These are phyloP conservation scores for Codiaeum variegatum DNA, from an alignment of 441 rosid species.

Conservation along the genomic window DNA sequence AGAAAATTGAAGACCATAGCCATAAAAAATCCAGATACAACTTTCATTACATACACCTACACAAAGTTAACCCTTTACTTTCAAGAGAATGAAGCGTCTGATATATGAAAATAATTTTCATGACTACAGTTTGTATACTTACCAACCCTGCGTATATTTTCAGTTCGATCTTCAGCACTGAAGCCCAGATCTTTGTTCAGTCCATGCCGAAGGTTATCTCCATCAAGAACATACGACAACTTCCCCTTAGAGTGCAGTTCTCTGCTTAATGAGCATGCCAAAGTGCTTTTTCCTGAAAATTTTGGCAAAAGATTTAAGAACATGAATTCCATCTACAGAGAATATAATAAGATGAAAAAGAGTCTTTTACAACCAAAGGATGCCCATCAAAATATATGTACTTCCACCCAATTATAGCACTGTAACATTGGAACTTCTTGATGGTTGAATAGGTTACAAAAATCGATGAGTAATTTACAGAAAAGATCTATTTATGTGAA, in stretches of 20 bases:
- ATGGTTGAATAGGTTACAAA: background rate
- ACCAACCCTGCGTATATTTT: constrained; percentile 90
- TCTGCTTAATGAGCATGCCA: constrained; percentile 73
- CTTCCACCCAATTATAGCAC: background rate
- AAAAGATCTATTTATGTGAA: background rate
- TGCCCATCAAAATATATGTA: background rate
- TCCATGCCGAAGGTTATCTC: constrained; percentile 87
- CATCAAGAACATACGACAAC: constrained; percentile 75
- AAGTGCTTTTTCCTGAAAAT: constrained; percentile 74
- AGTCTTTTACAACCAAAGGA: background rate
- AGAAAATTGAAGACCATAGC: background rate
- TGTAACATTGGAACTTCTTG: background rate
- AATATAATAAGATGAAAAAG: background rate
- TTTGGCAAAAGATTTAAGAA: background rate
- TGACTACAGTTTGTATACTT: constrained; percentile 35
- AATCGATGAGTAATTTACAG: background rate
- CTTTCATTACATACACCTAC: background rate
- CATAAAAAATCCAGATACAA: constrained; percentile 7
- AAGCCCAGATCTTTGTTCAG: constrained; percentile 79
- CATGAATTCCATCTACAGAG: background rate
- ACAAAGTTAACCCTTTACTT: background rate
- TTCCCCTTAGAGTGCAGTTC: constrained; percentile 64
- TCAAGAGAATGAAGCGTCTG: background rate
- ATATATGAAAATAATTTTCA: background rate
- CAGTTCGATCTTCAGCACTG: constrained; percentile 78